Base-by-base conservation (phyloP, 148 eudicot species). In the Spergularia bocconei region DNA sequence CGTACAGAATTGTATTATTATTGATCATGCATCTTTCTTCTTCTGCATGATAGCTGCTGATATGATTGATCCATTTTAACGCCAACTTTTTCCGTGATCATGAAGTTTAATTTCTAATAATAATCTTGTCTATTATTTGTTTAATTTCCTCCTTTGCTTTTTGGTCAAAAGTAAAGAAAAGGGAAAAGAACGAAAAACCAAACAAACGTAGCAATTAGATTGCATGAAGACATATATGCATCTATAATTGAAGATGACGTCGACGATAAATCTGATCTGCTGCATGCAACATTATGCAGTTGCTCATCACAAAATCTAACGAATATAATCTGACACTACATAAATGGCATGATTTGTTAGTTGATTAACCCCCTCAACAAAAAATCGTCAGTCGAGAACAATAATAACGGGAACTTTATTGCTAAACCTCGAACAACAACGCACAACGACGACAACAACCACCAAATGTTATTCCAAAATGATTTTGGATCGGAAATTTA, bases 151-250 rank as follows among this genome's bases (percentile, higher is more conserved):
- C 25, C 13, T 36, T 54, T 61, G 13, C 75, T 78, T 78, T 78
- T 23, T 63, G 75, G 80, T 78, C 80, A 78, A 78, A 78, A 78
- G 65, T 48, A 36, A 70, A 63, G 48, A 5, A 41, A 47, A 25
- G 29, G 41, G 11, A 20, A 71, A 71, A 41, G 23, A 23, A 53
- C 13, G 53, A 52, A 64, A 9, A 7, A 60, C 20, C 19, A 58
- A 20, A 67, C 9, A 67, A 48, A 65, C 69, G 69, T 71, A 55
- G 74, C 63, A 55, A 71, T 55, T 56, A 38, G 74, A 62, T 53
- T 53, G 73, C 59, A 29, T 54, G 59, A 48, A 74, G 51, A 51
- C 48, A 44, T n/a, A n/a, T n/a, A n/a, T 44, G 48, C 7, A 67
- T 57, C 56, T 67, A 29, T 69, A 55, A 78, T 48, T 72, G 72